Evolutionary conservation across 148 eudicot species (phyloP).

Genomic region (Hydrangea macrophylla): DNA sequence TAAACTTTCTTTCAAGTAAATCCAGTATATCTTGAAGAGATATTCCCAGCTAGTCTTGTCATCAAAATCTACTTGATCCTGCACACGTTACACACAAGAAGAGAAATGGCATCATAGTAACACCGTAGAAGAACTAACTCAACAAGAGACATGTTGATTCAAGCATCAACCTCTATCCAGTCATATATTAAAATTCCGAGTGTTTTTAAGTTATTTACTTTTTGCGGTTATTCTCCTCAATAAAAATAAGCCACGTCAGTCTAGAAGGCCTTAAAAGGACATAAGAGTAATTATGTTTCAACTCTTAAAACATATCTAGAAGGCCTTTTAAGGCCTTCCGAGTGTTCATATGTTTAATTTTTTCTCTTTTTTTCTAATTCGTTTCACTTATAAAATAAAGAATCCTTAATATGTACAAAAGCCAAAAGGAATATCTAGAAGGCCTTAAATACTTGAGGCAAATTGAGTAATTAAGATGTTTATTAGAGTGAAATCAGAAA

Average conservation of each 20-base stretch:
- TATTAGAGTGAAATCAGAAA: too few relatives aligned
- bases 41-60: conserved; percentile 92
- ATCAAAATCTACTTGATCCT: conserved; percentile 92
- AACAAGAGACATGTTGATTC: conserved; percentile 4
- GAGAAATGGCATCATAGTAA: neutral
- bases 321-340: neutral
- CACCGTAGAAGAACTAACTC: neutral
- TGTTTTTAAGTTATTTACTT: neutral
- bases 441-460: too few relatives aligned
- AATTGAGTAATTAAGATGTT: too few relatives aligned
- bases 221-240: neutral
- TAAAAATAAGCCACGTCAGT: too few relatives aligned
- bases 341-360: neutral
- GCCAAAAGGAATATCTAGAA: too few relatives aligned
- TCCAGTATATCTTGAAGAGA: conserved; percentile 92
- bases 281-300: too few relatives aligned
- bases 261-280: neutral
- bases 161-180: neutral
- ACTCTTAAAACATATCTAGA: too few relatives aligned
- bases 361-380: neutral
- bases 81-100: conserved; percentile 26
- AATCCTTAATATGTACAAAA: too few relatives aligned
- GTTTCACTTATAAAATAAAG: too few relatives aligned
- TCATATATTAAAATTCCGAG: neutral
- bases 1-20: conserved; percentile 59